Evolutionary conservation across 257 asterid genomes (phyloP).

Genomic region (Haberlea rhodopensis): DNA sequence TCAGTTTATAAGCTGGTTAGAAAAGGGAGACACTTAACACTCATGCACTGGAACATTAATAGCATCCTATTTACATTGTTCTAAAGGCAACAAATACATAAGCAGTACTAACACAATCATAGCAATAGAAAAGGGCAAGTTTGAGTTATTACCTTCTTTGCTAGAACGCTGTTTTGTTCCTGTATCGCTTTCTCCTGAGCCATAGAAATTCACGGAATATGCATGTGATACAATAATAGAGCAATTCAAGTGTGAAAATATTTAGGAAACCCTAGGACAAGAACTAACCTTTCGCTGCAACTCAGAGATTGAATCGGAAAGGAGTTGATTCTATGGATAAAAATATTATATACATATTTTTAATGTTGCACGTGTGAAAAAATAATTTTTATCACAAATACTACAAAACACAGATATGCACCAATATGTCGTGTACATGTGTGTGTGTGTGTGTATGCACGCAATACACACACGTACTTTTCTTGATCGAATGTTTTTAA

Average conservation of each 20-base stretch:
- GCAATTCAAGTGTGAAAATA: too few species aligned
- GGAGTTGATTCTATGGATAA: slow-evolving; percentile 53
- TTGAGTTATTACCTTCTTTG: slow-evolving; percentile 48
- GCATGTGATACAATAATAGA: background rate
- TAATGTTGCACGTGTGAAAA: too few species aligned
- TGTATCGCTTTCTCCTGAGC: slow-evolving; percentile 67
- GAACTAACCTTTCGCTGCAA: slow-evolving; percentile 66
- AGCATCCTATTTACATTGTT: too few species aligned
- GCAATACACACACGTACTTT: too few species aligned
- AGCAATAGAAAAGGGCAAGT: background rate
- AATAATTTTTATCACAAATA: too few species aligned
- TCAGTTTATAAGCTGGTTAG: too few species aligned
- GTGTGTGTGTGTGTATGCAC: background rate
- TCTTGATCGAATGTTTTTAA: slow-evolving; percentile 53
- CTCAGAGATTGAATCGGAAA: slow-evolving; percentile 69
- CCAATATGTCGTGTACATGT: background rate
- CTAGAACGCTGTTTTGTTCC: slow-evolving; percentile 68
- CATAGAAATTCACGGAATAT: background rate
- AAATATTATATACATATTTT: too few species aligned
- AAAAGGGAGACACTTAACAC: too few species aligned
- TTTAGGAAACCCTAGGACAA: background rate
- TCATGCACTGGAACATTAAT: too few species aligned
- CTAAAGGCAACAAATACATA: too few species aligned
- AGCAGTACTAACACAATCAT: too few species aligned
- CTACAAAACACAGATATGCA: background rate